Conservation (phyloP, 768 basidiomycete genomes). For the Pholiota microspora region DNA sequence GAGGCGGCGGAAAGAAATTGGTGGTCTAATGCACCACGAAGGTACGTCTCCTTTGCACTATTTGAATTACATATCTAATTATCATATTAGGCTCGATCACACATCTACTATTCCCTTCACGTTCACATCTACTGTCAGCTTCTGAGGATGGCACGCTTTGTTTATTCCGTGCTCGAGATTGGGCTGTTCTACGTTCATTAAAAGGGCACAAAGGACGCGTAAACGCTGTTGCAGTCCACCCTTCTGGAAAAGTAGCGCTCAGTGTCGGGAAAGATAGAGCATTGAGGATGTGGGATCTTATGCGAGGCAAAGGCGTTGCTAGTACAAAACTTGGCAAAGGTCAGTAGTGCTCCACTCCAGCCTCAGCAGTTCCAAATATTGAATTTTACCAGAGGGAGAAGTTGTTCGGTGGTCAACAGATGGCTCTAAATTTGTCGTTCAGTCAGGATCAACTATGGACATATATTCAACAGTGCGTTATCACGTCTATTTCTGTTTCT, state of each 20-base stretch:
- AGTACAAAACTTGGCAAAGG: conserved; percentile 90
- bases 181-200: conserved; percentile 82
- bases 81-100: conserved; percentile 79
- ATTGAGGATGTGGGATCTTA: conserved; percentile 97
- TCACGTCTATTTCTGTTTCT: neutral
- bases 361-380: neutral
- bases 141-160: conserved; percentile 92
- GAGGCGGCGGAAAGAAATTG: conserved; percentile 87
- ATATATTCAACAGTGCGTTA: conserved; percentile 71
- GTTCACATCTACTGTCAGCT: conserved; percentile 86
- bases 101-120: conserved; percentile 79
- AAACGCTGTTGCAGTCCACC: conserved; percentile 89
- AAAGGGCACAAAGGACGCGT: conserved; percentile 95
- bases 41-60: conserved; percentile 48
- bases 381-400: conserved; percentile 70
- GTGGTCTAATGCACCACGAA: conserved; percentile 92
- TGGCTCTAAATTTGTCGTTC: conserved; percentile 79
- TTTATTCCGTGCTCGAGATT: conserved; percentile 91
- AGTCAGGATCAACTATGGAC: conserved; percentile 72
- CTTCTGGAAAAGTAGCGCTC: conserved; percentile 86
- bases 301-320: conserved; percentile 88
- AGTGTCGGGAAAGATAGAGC: conserved; percentile 90
- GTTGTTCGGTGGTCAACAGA: conserved; percentile 83
- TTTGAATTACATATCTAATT: neutral
- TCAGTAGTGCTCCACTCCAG: conserved; percentile 27